Evolutionary conservation across 352 stramenopile genomes (phyloP).

Genomic region (Discostella stelligera): DNA sequence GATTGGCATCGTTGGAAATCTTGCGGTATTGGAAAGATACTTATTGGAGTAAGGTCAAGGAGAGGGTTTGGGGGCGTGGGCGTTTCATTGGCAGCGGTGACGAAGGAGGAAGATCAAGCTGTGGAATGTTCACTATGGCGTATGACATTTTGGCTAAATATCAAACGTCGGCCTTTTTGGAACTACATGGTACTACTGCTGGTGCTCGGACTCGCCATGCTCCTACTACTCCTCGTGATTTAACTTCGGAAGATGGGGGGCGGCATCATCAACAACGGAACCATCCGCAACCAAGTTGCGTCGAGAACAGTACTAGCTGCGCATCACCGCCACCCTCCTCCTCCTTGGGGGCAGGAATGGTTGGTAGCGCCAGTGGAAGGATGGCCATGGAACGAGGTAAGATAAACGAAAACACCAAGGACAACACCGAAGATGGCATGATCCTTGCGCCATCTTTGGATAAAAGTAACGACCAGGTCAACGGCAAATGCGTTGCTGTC

Average conservation of each 20-base stretch:
- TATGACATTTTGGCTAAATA: slow-evolving; percentile 27
- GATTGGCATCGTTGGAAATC: slow-evolving; percentile 86
- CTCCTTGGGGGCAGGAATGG: background rate
- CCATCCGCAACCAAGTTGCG: background rate
- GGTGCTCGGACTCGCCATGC: background rate
- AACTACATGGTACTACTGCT: background rate
- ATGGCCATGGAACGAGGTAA: background rate
- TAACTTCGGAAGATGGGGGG: background rate
- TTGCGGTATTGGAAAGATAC: slow-evolving; percentile 87
- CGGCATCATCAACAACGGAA: background rate
- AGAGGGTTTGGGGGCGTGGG: slow-evolving; percentile 32
- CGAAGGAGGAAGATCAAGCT: background rate
- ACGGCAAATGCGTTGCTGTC: background rate
- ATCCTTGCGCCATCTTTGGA: background rate
- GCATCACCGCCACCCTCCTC: background rate
- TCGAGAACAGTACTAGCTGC: background rate
- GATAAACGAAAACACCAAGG: too few relatives aligned
- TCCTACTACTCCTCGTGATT: background rate
- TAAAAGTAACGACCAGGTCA: background rate
- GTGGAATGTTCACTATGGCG: slow-evolving; percentile 16
- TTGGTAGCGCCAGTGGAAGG: background rate
- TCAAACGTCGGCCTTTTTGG: slow-evolving; percentile 18
- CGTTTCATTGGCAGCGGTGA: background rate
- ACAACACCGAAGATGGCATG: background rate
- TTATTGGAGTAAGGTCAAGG: slow-evolving; percentile 87